Base-by-base conservation (phyloP, 106 monocot genomes). In the Chionographis japonica region DNA sequence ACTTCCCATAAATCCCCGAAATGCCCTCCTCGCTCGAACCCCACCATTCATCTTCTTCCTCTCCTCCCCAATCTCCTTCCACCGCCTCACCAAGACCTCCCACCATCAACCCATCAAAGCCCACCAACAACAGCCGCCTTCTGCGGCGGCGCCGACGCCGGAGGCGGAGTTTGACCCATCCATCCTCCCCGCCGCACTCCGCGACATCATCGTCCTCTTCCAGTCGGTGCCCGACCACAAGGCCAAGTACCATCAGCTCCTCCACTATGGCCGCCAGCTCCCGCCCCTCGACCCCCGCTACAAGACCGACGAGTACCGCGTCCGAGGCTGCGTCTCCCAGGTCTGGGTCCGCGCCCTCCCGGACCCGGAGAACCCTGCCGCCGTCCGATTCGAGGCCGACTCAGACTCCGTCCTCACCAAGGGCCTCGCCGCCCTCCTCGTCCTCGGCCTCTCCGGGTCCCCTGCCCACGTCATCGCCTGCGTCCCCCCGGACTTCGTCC, bases 161-260 rank as follows among this genome's bases (percentile, higher is more conserved):
- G 37, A 49, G 9, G 12, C 61, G 4, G 60, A 12, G 16, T 9
- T 73, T 27, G 62, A 82, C 52, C 62, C 40, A 12, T 60, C 63
- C 20, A 15, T 49, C 49, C 88, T 95, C 17, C 91, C 95, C n/a
- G 62, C 78, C 20, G 72, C 72, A 12, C 86, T 91, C 75, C 81
- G 61, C 10, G 79, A 81, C 3, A 95, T 95, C 68, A 65, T 95
- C 43, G 6, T 74, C 50, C 95, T 95, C 74, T 95, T 95, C 72
- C 95, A 84, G 56, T 91, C 95, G 71, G 95, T 88, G 17, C 58
- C 76, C 15, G 95, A 95, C 60, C 72, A 80, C 51, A 78, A 74
- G 73, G 80, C 91, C 61, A 90, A 86, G 77, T 95, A 95, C 91
- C 83, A 82, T 67, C 95, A 95, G 85, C 91, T 95, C 72, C 91